A percentile compares a stretch with the other conserved stretches of the same genome.
phyloP scores from a whole-genome alignment of 441 rosid genomes.

The Iberis amara region DNA sequence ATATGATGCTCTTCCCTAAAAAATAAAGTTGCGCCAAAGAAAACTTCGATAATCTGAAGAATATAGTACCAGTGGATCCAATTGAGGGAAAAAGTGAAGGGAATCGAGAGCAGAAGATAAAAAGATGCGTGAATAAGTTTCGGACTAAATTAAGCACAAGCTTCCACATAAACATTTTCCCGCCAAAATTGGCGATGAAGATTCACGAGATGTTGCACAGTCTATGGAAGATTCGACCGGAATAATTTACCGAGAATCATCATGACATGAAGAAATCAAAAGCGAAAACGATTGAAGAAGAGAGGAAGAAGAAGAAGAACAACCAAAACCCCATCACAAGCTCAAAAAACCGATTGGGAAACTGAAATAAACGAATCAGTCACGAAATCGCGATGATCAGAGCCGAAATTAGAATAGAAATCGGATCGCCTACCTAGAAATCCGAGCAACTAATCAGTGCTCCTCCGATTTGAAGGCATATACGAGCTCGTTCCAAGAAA shows the following conservation, averaged over 20 bases:
- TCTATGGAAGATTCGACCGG: neutral
- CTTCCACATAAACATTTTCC: conserved; percentile 14
- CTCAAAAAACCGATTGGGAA: neutral
- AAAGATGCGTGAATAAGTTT: neutral
- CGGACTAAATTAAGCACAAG: neutral
- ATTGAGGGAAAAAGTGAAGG: neutral
- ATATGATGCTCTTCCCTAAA: no score
- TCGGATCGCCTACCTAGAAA: conserved; percentile 6
- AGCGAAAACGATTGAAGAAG: neutral
- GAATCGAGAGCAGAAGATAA: neutral
- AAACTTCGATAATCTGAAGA: no score
- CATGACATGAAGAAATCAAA: neutral
- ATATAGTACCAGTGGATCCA: no score
- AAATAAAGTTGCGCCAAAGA: neutral
- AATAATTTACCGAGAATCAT: neutral
- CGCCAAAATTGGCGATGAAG: conserved; percentile 25
- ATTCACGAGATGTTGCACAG: conserved; percentile 1
- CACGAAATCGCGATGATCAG: neutral
- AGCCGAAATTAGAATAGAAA: conserved; percentile 5
- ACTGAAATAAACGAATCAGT: conserved; percentile 5
- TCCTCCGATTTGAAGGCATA: neutral
- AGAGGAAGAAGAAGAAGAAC: conserved; percentile 5
- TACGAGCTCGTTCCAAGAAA: conserved; percentile 7
- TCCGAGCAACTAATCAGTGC: neutral
- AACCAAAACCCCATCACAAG: neutral